Evolutionary conservation across 768 basidiomycete genomes (phyloP).

Genomic region (Royoungia palumana): DNA sequence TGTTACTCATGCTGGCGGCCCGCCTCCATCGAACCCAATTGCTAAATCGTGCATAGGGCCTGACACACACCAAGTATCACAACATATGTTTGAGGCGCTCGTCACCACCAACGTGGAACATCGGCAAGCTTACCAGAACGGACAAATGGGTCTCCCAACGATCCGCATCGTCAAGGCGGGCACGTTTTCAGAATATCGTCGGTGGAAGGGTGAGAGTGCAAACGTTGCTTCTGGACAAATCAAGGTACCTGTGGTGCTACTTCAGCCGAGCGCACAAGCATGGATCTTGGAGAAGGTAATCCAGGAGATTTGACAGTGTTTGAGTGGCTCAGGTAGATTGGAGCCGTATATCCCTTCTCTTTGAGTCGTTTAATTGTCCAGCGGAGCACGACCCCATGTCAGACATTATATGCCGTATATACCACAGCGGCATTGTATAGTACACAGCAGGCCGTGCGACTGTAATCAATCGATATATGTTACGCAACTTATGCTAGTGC

Average conservation of each 20-base stretch:
- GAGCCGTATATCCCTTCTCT: no score
- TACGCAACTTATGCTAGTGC: no score
- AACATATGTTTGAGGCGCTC: constrained; percentile 6
- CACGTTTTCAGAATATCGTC: constrained; percentile 20
- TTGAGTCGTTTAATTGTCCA: no score
- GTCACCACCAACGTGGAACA: neutral
- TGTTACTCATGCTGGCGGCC: neutral
- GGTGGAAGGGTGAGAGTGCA: constrained; percentile 1
- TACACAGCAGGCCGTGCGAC: no score
- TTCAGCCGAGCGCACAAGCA: neutral
- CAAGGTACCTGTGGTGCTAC: constrained; percentile 14
- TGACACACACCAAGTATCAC: neutral
- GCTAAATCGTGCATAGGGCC: constrained; percentile 1
- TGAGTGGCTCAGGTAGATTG: no score
- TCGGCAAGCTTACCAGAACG: neutral
- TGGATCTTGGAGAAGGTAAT: constrained; percentile 19
- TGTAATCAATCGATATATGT: no score
- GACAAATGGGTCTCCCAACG: constrained; percentile 11
- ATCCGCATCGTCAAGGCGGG: constrained; percentile 20
- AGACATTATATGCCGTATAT: no score
- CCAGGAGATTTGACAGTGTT: constrained; percentile 7
- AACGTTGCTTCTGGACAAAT: constrained; percentile 6
- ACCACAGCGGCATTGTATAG: no score
- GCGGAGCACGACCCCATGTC: no score
- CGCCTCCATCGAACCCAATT: no score